A percentile compares a stretch with the other conserved stretches of the same genome.
Conservation (phyloP, 169 alveolate genomes). For the Eimeria maxima region DNA sequence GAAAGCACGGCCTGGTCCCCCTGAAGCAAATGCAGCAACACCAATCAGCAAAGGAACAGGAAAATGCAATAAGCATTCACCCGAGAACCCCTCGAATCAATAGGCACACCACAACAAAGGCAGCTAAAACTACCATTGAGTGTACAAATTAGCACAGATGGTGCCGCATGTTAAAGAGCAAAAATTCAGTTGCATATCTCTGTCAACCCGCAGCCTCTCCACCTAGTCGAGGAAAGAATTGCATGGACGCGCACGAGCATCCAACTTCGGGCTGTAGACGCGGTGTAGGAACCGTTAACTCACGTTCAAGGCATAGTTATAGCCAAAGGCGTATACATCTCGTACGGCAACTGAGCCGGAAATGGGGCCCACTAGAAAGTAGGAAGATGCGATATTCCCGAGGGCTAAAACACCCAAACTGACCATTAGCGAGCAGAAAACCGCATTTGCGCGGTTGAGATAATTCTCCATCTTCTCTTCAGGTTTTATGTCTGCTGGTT, state of each 20-base stretch:
- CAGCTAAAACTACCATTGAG: background rate
- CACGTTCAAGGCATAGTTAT: slow-evolving; percentile 82
- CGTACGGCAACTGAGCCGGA: slow-evolving; percentile 78
- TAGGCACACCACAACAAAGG: background rate
- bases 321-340: slow-evolving; percentile 82
- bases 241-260: background rate
- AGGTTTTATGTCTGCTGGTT: background rate
- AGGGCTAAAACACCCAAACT: slow-evolving; percentile 82
- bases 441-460: slow-evolving; percentile 84
- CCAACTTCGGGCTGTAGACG: background rate
- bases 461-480: slow-evolving; percentile 84
- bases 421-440: slow-evolving; percentile 83
- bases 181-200: background rate
- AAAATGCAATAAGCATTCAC: background rate
- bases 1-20: slow-evolving; percentile 86
- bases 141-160: background rate
- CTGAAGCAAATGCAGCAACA: slow-evolving; percentile 51
- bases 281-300: background rate
- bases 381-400: slow-evolving; percentile 84
- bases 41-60: background rate
- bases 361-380: slow-evolving; percentile 62
- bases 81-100: background rate
- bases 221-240: background rate
- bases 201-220: background rate
- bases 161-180: background rate